Evolutionary conservation across 768 basidiomycete species (phyloP), one percentile per base, ranked within the genome.

Genomic region (Mycena maculata): DNA sequence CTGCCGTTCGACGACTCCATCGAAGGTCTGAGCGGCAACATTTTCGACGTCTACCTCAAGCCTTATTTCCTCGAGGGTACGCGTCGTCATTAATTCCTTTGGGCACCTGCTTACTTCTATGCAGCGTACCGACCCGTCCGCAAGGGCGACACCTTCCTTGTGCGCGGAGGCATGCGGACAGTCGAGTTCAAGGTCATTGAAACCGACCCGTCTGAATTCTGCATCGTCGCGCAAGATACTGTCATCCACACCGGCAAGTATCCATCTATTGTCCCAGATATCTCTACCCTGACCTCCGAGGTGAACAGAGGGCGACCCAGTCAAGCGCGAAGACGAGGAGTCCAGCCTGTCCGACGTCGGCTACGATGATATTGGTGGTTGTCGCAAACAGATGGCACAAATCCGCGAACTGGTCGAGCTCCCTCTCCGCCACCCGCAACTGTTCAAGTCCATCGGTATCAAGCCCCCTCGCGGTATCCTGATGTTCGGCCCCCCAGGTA

Each of bases 381-480:
- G 97, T 85, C 90, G 98, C 75, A 99, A 99, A 79, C 98, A 99
- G 80, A 95, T 99, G 92, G 97, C 97, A 4, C 97, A 99, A 79
- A 99, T 99, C 68, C 96, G 98, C 80, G 98, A 99, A 85, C 90
- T 99, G 41, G 98, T 99, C 71, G 98, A 99, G 80, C 86, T 99
- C 4, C 98, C 98, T 33, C 87, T 99, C 45, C 95, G 98, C 64
- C 98, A 99, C 81, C 98, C 98, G 45, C 96, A 99, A 82, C 88
- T 99, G 16, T 99, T 99, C 92, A 99, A 99, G 79, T 96, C 96
- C 27, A 99, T 99, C 77, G 98, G 98, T 89, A 99, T 99, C 88
- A 99, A 99, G 80, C 98, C 98, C 33, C 97, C 97, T 25, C 92
- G 97, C 72, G 97, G 97, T 87, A 96, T 99, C 75, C 91, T 99